Evolutionary conservation across 2,329 filamentous ascomycete genomes (phyloP), one percentile per base, ranked within the genome.

Genomic region (Calonectria hawksworthii): DNA sequence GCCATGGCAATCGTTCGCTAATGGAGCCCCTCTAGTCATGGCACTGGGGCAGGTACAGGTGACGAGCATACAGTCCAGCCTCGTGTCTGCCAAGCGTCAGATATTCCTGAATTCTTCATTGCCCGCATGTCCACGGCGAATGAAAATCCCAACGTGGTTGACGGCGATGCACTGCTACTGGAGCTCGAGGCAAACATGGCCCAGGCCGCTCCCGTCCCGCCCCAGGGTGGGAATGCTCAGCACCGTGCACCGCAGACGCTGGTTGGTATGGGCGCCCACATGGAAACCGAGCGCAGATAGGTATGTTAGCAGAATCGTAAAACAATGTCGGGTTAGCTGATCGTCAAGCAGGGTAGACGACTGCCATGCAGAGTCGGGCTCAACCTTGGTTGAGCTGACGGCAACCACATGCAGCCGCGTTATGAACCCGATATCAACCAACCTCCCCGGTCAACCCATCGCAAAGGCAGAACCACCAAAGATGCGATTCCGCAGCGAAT

Each of bases 51-150:
- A 38, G 54, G 21, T 32, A 18, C 18, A n/a, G 9, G 4, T 14
- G 56, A 23, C 16, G n/a, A 74, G 61, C 2, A 26, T 26, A 41
- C 4, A 6, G 36, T 47, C 13, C 21, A 32, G 5, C 26, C 26
- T 38, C 73, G 21, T 23, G 64, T 26, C 28, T 70, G 68, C 30
- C 68, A 34, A 5, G 54, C 34, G n/a, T 41, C 28, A 5, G 32
- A 72, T 32, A 28, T 44, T 59, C 65, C 70, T 11, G 73, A 72
- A n/a, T 72, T 44, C 18, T 32, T 65, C 59, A 32, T 68, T 68
- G 56, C 56, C 54, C 73, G 65, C n/a, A 69, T 74, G 23, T 54
- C 65, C 8, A 34, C 30, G 11, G 32, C 30, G 9, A 51, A 14
- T n/a, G 38, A 61, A 28, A 38, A 30, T 11, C 14, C 32, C 2